A percentile compares a stretch with the other conserved stretches of the same genome.
phyloP scores from a whole-genome alignment of 1,284 basidiomycete genomes.

The Schizophyllum commune region DNA sequence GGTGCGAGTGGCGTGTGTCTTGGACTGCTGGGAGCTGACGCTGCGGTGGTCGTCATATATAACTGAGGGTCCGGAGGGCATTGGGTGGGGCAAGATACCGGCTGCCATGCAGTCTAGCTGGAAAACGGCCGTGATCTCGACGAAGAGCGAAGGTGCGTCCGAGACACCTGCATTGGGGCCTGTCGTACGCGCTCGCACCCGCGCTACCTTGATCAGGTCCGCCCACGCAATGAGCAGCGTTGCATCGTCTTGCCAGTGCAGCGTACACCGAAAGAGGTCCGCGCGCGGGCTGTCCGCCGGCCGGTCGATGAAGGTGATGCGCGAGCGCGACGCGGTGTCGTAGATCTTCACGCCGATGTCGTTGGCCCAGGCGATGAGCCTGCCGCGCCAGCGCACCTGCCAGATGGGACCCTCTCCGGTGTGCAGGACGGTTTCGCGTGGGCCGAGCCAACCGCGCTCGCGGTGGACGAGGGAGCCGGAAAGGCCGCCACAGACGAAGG shows the following conservation, averaged over 20 bases:
- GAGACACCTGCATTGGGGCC: constrained; percentile 30
- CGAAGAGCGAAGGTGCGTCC: constrained; percentile 48
- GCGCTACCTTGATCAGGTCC: constrained; percentile 87
- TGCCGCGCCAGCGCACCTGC: constrained; percentile 82
- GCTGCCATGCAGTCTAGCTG: constrained; percentile 95
- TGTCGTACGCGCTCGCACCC: constrained; percentile 59
- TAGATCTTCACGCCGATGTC: constrained; percentile 94
- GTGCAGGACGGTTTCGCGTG: constrained; percentile 85
- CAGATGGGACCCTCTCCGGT: constrained; percentile 93
- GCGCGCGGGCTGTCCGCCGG: constrained; percentile 78
- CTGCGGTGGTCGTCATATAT: constrained; percentile 11
- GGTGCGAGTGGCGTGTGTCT: constrained; percentile 19
- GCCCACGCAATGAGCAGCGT: constrained; percentile 95
- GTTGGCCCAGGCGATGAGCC: constrained; percentile 94
- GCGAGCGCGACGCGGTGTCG: constrained; percentile 72
- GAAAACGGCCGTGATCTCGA: constrained; percentile 89
- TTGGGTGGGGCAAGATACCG: constrained; percentile 78
- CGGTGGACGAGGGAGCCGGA: constrained; percentile 80
- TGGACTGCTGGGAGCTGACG: constrained; percentile 1
- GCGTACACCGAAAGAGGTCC: constrained; percentile 88
- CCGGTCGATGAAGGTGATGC: constrained; percentile 85
- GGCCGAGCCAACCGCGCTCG: constrained; percentile 96
- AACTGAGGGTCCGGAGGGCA: constrained; percentile 22
- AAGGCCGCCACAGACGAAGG: constrained; percentile 91
- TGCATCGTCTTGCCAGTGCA: constrained; percentile 88